Conservation (phyloP, 176 grass and related monocot species). For the Oryza meyeriana region DNA sequence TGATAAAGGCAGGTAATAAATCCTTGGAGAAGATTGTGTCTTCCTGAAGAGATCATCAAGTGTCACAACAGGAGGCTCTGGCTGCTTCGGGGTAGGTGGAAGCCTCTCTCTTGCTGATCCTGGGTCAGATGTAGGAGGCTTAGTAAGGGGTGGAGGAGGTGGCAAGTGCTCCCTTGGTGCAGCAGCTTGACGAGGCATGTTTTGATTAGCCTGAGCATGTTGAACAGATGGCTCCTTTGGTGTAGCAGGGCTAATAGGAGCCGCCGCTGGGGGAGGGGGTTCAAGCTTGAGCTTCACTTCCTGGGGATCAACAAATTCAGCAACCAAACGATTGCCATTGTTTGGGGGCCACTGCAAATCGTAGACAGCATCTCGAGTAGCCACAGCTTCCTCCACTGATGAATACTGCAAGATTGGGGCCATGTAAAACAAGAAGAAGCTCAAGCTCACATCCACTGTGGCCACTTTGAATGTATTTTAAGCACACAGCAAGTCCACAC, state of each 20-base stretch:
- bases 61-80: constrained; percentile 77
- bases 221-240: constrained; percentile 37
- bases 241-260: constrained; percentile 40
- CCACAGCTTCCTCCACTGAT: constrained; percentile 82
- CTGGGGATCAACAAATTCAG: constrained; percentile 89
- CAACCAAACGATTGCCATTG: constrained; percentile 80
- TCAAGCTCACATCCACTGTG: not conserved
- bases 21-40: constrained; percentile 80
- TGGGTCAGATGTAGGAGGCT: constrained; percentile 27
- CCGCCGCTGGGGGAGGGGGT: constrained; percentile 33
- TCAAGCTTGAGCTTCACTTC: constrained; percentile 77
- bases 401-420: constrained; percentile 47
- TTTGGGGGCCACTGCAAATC: constrained; percentile 96
- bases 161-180: constrained; percentile 60
- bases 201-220: constrained; percentile 53
- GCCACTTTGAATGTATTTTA: not conserved
- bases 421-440: not conserved
- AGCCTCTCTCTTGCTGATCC: constrained; percentile 40
- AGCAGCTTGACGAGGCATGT: constrained; percentile 22
- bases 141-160: constrained; percentile 43
- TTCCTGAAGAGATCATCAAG: constrained; percentile 97
- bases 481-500: not conserved
- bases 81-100: constrained; percentile 73
- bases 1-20: constrained; percentile 91
- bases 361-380: constrained; percentile 83